phyloP scores from a whole-genome alignment of 306 rosid species.

The Coriaria nepalensis region DNA sequence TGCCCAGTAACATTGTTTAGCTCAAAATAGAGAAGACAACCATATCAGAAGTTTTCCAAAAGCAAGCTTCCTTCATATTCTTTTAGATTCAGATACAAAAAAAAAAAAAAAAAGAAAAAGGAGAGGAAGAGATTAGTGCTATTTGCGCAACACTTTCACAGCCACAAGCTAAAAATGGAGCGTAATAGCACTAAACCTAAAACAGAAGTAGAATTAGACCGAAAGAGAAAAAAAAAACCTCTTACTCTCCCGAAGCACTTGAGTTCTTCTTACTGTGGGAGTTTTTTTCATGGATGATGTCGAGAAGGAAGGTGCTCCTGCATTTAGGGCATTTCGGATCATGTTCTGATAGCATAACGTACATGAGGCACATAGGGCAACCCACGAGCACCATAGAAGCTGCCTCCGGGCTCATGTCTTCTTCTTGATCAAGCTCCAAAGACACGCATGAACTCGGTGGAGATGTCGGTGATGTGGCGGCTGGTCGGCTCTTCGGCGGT shows the following conservation, averaged over 20 bases:
- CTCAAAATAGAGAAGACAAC: too few species aligned
- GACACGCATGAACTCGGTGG: constrained; percentile 82
- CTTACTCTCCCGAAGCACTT: too few species aligned
- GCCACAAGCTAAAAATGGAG: too few species aligned
- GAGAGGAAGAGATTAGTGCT: too few species aligned
- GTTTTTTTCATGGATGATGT: constrained; percentile 43
- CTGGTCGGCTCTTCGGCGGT: constrained; percentile 47
- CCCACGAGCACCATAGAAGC: constrained; percentile 76
- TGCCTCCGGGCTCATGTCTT: constrained; percentile 42
- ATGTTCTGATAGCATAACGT: constrained; percentile 68
- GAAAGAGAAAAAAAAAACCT: too few species aligned
- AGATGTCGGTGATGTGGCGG: constrained; percentile 52
- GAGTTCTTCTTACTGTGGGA: constrained; percentile 26
- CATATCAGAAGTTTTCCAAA: too few species aligned
- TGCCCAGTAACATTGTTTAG: too few species aligned
- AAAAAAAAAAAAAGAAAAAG: too few species aligned
- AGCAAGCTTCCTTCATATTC: too few species aligned
- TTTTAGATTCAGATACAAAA: too few species aligned
- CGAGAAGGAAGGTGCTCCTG: constrained; percentile 83
- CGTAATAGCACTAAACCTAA: background rate
- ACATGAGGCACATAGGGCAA: constrained; percentile 85
- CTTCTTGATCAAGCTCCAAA: constrained; percentile 50
- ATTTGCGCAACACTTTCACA: too few species aligned
- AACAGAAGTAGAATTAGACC: background rate
- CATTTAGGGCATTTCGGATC: constrained; percentile 89